Percentiles rank a stretch among this genome's conserved stretches.
These are phyloP conservation scores for Aspergillus pseudoviridinutans DNA, from an alignment of 2,329 filamentous ascomycete genomes.

Conservation along the genomic window DNA sequence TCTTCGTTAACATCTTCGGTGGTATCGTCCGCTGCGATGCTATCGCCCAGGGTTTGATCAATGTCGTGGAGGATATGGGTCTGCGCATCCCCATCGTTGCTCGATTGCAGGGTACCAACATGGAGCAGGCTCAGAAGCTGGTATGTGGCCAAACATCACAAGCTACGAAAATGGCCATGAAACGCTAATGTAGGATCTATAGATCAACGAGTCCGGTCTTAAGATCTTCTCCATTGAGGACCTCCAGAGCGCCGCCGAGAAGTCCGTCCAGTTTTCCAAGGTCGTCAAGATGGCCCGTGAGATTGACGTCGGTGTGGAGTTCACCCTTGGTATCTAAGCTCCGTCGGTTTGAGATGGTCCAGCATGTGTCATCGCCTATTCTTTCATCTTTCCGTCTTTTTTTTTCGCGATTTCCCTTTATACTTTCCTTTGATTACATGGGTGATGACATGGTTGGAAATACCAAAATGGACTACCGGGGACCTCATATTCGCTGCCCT, in stretches of 20 bases:
- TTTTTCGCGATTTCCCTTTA: slow-evolving; percentile 3
- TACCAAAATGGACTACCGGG: slow-evolving; percentile 1
- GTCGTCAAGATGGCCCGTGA: slow-evolving; percentile 98
- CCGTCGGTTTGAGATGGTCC: slow-evolving; percentile 1
- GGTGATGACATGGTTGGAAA: slow-evolving; percentile 2
- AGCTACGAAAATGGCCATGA: background rate
- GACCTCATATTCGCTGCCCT: slow-evolving; percentile 11
- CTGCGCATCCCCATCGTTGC: slow-evolving; percentile 96
- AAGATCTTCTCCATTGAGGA: slow-evolving; percentile 99
- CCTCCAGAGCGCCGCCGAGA: slow-evolving; percentile 94
- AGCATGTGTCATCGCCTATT: background rate
- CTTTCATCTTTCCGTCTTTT: background rate
- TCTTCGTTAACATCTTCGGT: slow-evolving; percentile 99
- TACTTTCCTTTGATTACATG: background rate
- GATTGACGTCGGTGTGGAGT: slow-evolving; percentile 95
- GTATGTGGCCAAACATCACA: slow-evolving; percentile 36
- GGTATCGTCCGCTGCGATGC: slow-evolving; percentile 97
- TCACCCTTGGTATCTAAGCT: slow-evolving; percentile 82
- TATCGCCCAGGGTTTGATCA: slow-evolving; percentile 93
- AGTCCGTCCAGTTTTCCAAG: slow-evolving; percentile 98
- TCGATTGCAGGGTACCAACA: slow-evolving; percentile 96
- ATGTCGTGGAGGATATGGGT: slow-evolving; percentile 91
- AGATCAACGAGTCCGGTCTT: slow-evolving; percentile 93
- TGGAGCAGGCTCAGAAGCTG: slow-evolving; percentile 84
- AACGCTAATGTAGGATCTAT: slow-evolving; percentile 4